Evolutionary conservation across 2,329 filamentous ascomycete species (phyloP), one percentile per base, ranked within the genome.

Genomic region (Clarireedia paspali): DNA sequence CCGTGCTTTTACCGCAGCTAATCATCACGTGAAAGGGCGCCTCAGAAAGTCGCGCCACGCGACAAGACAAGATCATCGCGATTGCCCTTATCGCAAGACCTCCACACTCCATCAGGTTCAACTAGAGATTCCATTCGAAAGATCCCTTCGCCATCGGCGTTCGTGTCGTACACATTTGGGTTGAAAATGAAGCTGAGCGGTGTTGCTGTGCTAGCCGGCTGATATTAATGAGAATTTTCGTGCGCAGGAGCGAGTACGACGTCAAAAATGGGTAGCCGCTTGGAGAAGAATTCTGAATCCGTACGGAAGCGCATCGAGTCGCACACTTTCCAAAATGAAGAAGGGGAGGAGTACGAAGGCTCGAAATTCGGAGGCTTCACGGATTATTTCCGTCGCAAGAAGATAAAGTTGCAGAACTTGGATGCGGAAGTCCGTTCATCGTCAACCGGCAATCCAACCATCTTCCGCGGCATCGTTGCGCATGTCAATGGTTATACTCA

Each of bases 401-500:
- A 95, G 77, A 84, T 96, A 71, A 99, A 99, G 69, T 79, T 99
- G 3, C 94, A 97, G 71, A 99, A 99, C 67, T 81, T 94, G 30
- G 94, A 99, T 72, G 85, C 84, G 7, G 83, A 95, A 53, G 76
- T 95, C 46, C 85, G 92, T 57, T 80, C 87, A 34, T 75, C 82
- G 4, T 81, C 84, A 1, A 72, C 75, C 0, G 84, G 86, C 62
- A 89, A 88, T 61, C 89, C 91, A 9, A 83, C 82, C 59, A 90
- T 99, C 52, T 99, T 99, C 77, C 89, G 87, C 63, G 91, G 90
- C 0, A 80, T 97, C 7, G 91, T 96, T 12, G 90, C 87, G 9
- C 89, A 96, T 71, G 87, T 99, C 24, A 95, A 91, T 64, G 94
- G 94, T 49, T 99, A 97, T 69, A 99, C 94, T 0, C 92, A 97